phyloP scores from a whole-genome alignment of 805 yeast genomes.

The Sugiyamaella floridensis region DNA sequence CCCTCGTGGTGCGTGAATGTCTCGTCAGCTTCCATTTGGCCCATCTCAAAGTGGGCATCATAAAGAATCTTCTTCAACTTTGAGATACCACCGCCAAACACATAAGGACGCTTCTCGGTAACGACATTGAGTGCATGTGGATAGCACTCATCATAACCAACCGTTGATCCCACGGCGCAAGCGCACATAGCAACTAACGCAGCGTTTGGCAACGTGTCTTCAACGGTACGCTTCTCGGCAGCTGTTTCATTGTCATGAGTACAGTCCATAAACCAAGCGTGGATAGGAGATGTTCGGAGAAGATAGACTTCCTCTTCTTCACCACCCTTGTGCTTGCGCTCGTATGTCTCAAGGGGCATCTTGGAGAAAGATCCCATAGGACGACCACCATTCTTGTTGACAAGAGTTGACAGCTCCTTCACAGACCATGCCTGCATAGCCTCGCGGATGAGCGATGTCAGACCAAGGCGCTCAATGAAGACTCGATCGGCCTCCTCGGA shows the following conservation, averaged over 20 bases:
- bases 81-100: constrained; percentile 58
- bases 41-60: constrained; percentile 33
- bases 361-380: constrained; percentile 89
- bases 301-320: constrained; percentile 30
- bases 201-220: constrained; percentile 91
- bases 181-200: constrained; percentile 90
- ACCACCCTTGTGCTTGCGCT: constrained; percentile 2
- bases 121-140: constrained; percentile 80
- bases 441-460: constrained; percentile 83
- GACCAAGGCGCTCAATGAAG: constrained; percentile 85
- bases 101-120: constrained; percentile 59
- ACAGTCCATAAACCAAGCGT: constrained; percentile 94
- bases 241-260: constrained; percentile 95
- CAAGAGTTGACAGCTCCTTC: constrained; percentile 73
- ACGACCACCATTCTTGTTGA: constrained; percentile 89
- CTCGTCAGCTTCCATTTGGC: constrained; percentile 60
- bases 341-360: constrained; percentile 54
- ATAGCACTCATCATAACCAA: constrained; percentile 90
- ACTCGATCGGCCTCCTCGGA: constrained; percentile 84
- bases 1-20: constrained; percentile 94
- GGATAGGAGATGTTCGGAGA: constrained; percentile 68
- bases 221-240: constrained; percentile 80
- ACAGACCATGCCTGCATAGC: constrained; percentile 97
- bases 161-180: constrained; percentile 88
- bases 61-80: constrained; percentile 47